A percentile compares a stretch with the other conserved stretches of the same genome.
These are phyloP conservation scores for Neurospora sp. DNA, from an alignment of 495 filamentous ascomycete species.

Conservation along the genomic window DNA sequence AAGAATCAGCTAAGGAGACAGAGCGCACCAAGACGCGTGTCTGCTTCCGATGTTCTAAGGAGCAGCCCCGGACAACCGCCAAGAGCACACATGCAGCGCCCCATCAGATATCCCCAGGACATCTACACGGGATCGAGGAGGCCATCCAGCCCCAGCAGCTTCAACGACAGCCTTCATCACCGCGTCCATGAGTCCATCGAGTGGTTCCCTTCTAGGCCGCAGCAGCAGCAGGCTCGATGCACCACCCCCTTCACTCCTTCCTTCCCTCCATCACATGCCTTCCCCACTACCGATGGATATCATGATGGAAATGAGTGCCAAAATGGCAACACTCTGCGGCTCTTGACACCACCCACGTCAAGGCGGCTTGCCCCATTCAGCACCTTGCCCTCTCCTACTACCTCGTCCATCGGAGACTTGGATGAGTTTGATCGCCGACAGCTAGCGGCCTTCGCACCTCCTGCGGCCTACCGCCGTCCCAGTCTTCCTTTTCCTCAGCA, in stretches of 20 bases:
- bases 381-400: background rate
- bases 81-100: background rate
- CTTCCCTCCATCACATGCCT: background rate
- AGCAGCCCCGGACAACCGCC: background rate
- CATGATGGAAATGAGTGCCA: background rate
- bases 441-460: background rate
- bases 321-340: background rate
- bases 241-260: background rate
- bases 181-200: background rate
- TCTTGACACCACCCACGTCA: background rate
- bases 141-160: background rate
- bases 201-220: background rate
- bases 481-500: background rate
- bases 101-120: background rate
- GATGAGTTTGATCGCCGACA: background rate
- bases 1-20: constrained; percentile 14
- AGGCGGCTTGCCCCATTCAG: background rate
- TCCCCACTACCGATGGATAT: background rate
- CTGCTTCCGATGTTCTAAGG: background rate
- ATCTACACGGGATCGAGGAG: background rate
- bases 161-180: background rate
- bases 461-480: background rate
- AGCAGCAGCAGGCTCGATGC: background rate
- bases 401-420: background rate
- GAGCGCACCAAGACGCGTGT: background rate